Percentiles rank a stretch among this genome's conserved stretches.
These are phyloP conservation scores for Echium plantagineum DNA, from an alignment of 257 asterid genomes.

Conservation along the genomic window DNA sequence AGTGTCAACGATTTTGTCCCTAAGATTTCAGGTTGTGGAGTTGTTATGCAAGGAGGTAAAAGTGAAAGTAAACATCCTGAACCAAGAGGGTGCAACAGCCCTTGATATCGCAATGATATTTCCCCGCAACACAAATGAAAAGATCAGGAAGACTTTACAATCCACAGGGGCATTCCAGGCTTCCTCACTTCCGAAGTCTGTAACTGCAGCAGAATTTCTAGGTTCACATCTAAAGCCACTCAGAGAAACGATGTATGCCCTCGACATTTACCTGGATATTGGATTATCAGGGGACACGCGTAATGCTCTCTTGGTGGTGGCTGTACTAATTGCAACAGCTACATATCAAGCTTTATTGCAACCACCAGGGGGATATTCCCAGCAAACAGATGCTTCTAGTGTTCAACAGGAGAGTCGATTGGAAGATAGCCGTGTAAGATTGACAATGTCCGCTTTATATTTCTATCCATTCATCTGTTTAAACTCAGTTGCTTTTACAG, in stretches of 20 bases:
- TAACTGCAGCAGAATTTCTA: background rate
- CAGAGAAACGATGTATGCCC: background rate
- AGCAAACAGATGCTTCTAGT: background rate
- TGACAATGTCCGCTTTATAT: background rate
- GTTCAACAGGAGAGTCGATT: background rate
- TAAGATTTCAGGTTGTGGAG: too few relatives aligned
- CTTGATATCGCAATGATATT: constrained; percentile 1
- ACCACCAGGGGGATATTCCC: constrained; percentile 13
- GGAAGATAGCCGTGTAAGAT: background rate
- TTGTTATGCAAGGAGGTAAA: too few relatives aligned
- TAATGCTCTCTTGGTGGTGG: constrained; percentile 6
- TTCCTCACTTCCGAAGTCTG: background rate
- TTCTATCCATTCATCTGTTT: background rate
- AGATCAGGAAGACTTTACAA: background rate
- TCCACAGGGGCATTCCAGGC: background rate
- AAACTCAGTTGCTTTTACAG: too few relatives aligned
- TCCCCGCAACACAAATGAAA: background rate
- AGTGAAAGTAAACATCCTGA: too few relatives aligned
- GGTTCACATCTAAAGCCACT: background rate
- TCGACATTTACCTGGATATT: background rate
- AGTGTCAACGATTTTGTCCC: too few relatives aligned
- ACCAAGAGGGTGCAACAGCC: too few relatives aligned
- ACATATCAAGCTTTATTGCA: constrained; percentile 8
- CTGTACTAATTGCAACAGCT: constrained; percentile 3
- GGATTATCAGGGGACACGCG: background rate